Evolutionary conservation across 768 basidiomycete genomes (phyloP), one percentile per base, ranked within the genome.

Genomic region (Amanita jacksonii): DNA sequence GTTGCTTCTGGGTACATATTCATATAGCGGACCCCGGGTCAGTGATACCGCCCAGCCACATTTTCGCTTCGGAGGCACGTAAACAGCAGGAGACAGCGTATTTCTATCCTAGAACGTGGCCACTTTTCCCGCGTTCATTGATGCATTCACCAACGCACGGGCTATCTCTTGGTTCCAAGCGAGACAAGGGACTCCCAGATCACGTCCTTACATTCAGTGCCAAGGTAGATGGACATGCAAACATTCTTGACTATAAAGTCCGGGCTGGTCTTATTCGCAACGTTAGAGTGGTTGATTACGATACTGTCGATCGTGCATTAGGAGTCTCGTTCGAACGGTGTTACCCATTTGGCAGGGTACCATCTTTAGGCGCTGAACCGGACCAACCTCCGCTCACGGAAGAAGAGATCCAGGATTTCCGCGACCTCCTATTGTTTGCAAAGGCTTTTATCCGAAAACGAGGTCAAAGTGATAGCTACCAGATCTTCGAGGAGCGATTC

Each of bases 1-100:
- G 69, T 12, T 69, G 61, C 15, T 57, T 63, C 35, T 98, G 96
- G 94, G 57, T 94, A 8, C 93, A 97, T 53, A 70, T 84, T 19
- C 96, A 98, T 57, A 73, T 99, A 45, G 93, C 96, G 8, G 96
- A 99, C 58, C 93, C 93, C 0, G 90, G 89, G 1, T 67, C 81
- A 8, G 51, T 83, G 38, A 69, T 99, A 19, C 82, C 81, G 15
- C 85, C 85, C 0, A 70, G 69, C 1, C 83, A 93, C 57, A 51
- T 64, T 5, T 55, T 91, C 2, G 70, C 84, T 1, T 61, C 67
- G 20, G 60, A 67, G 4, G 93, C 93, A 0, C 65, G 69, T 4
- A 54, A 64, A 35, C 64, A 68, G 45, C 66, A 65, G 2, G 57
- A 69, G 34, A 73, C 85, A 0, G 53, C 65, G 0, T 99, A 99